Conservation (phyloP, 352 stramenopile species). For the Globisporangium viniferum region DNA sequence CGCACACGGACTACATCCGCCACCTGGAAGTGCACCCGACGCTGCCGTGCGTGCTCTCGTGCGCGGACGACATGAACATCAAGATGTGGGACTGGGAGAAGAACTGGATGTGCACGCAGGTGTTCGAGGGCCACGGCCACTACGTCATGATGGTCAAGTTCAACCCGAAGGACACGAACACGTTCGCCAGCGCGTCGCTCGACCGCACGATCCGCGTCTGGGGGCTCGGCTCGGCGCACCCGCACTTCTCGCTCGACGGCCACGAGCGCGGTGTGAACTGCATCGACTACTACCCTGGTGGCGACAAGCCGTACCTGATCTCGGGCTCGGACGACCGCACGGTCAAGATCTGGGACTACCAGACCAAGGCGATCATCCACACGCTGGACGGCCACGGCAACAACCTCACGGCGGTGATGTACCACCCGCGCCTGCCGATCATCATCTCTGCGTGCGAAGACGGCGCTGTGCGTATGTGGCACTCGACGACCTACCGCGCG, state of each 20-base stretch:
- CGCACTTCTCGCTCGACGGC: conserved; percentile 90
- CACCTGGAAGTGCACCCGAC: conserved; percentile 96
- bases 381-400: conserved; percentile 98
- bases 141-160: conserved; percentile 99
- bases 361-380: conserved; percentile 99
- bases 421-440: conserved; percentile 98
- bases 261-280: conserved; percentile 99
- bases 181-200: conserved; percentile 96
- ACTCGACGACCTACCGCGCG: conserved; percentile 93
- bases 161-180: conserved; percentile 99
- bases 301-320: conserved; percentile 98
- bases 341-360: conserved; percentile 99
- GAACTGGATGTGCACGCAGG: conserved; percentile 71
- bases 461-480: conserved; percentile 93
- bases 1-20: conserved; percentile 99
- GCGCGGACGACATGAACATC: conserved; percentile 98
- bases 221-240: conserved; percentile 88
- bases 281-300: conserved; percentile 98
- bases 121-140: conserved; percentile 94
- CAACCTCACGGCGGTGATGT: conserved; percentile 97
- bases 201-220: conserved; percentile 97
- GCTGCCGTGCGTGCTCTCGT: conserved; percentile 95
- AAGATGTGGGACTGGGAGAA: conserved; percentile 99
- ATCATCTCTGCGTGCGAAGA: conserved; percentile 98
- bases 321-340: conserved; percentile 95